Conservation (phyloP, 345 rosid species). For the Brassica incana region DNA sequence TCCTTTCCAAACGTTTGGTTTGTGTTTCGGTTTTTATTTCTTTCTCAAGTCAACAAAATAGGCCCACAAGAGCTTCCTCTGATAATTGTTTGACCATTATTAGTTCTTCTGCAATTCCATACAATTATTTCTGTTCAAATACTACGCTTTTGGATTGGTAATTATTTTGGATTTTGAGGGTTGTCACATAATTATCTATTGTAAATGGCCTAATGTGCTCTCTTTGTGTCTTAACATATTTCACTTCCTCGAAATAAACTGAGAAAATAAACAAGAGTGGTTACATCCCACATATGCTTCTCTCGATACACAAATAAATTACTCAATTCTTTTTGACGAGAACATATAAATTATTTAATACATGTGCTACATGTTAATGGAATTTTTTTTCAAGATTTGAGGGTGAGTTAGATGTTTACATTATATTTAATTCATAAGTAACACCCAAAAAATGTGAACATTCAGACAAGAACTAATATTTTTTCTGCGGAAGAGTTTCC, state of each 20-base stretch:
- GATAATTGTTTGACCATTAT: background rate
- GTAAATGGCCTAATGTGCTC: background rate
- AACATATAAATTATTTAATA: background rate
- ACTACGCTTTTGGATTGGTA: background rate
- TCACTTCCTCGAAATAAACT: background rate
- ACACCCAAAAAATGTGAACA: background rate
- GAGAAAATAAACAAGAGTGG: background rate
- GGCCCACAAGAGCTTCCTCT: background rate
- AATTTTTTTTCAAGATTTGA: background rate
- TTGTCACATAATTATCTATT: background rate
- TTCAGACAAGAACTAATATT: background rate
- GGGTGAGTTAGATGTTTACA: background rate
- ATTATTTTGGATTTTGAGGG: background rate
- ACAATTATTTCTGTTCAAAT: background rate
- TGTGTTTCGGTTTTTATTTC: background rate
- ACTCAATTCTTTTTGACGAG: background rate
- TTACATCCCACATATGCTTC: background rate
- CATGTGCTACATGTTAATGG: background rate
- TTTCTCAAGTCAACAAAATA: background rate
- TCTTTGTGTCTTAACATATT: background rate
- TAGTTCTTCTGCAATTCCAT: background rate
- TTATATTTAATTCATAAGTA: background rate
- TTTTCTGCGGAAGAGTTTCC: slow-evolving; percentile 8
- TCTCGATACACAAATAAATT: background rate
- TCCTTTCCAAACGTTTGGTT: background rate